Evolutionary conservation across 2,329 filamentous ascomycete species (phyloP).

Genomic region (Neofusicoccum parvum): DNA sequence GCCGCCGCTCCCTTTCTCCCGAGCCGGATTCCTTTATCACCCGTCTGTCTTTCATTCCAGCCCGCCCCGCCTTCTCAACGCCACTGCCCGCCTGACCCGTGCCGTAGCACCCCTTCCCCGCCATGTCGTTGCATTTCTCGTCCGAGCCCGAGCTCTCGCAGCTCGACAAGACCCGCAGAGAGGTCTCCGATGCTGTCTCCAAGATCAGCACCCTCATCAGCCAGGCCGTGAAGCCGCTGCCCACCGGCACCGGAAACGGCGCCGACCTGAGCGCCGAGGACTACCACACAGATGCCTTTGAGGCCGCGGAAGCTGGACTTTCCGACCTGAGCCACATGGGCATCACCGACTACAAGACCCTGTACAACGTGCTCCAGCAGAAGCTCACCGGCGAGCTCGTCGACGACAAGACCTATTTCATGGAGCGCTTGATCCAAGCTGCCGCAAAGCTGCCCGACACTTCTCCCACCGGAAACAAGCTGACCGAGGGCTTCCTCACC

Average conservation of each 20-base stretch:
- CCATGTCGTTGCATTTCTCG: slow-evolving; percentile 12
- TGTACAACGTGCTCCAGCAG: slow-evolving; percentile 39
- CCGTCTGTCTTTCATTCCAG: neutral
- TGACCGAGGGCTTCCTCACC: slow-evolving; percentile 49
- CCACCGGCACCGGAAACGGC: slow-evolving; percentile 48
- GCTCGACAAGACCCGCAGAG: slow-evolving; percentile 17
- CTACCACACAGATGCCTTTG: slow-evolving; percentile 30
- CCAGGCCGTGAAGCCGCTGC: slow-evolving; percentile 33
- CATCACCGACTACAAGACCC: slow-evolving; percentile 39
- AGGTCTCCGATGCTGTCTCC: slow-evolving; percentile 11
- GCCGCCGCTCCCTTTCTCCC: too few species aligned
- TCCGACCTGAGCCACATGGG: slow-evolving; percentile 37
- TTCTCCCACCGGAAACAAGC: slow-evolving; percentile 38
- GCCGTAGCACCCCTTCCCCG: neutral
- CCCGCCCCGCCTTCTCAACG: neutral
- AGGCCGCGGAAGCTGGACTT: slow-evolving; percentile 37
- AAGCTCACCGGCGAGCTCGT: slow-evolving; percentile 54
- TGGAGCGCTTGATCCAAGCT: slow-evolving; percentile 60
- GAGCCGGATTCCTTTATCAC: neutral
- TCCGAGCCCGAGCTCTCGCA: slow-evolving; percentile 19
- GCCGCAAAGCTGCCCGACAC: slow-evolving; percentile 47
- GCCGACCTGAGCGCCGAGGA: slow-evolving; percentile 39
- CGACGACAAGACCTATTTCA: slow-evolving; percentile 64
- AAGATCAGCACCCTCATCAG: slow-evolving; percentile 32
- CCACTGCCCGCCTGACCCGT: neutral